Base-by-base conservation (phyloP, 129 eudicot genomes). In the Pseudognaphalium luteoalbum region DNA sequence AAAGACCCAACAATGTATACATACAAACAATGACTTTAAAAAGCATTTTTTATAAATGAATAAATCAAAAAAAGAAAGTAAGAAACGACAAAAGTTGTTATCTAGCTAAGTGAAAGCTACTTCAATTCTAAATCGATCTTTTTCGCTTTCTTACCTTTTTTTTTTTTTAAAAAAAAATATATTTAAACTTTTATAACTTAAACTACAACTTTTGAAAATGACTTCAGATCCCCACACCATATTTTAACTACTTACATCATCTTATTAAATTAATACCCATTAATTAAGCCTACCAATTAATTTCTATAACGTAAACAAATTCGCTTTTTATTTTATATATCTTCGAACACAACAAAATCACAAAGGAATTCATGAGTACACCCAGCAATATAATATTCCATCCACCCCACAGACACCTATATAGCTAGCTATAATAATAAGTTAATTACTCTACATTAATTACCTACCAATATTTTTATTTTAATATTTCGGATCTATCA, bases 51-150 rank as follows among this genome's bases (percentile, higher is more conserved):
- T 25, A 25, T 0, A 29, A 20, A 25, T 4, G 15, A 54, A 7
- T 7, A 3, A 72, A 14, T 30, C 1, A 72, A 51, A 15, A 50
- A 32, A 29, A 66, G 32, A 72, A 51, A 15, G 29, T n/a, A 29
- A 66, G 32, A 39, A 39, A 65, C 20, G 50, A 65, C 73, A 76
- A 50, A 76, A 76, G 51, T 42, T 62, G 72, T 44, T 30, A 25
- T 25, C 0, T 25, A 51, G 73, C 35, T 51, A 51, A 72, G 66
- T 66, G 66, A 51, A 59, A 33, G 28, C 39, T n/a, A 76, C 17
- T 14, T 58, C 68, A 73, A 73, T 37, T 73, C 41, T 21, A 58
- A 20, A 65, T 66, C 66, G 72, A 72, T 76, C 73, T 19, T 66
- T 34, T 65, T 47, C 34, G 14, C n/a, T 56, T 57, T 35, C 21